phyloP scores from a whole-genome alignment of 139 green algal species.

The Edaphochlamys debaryana region DNA sequence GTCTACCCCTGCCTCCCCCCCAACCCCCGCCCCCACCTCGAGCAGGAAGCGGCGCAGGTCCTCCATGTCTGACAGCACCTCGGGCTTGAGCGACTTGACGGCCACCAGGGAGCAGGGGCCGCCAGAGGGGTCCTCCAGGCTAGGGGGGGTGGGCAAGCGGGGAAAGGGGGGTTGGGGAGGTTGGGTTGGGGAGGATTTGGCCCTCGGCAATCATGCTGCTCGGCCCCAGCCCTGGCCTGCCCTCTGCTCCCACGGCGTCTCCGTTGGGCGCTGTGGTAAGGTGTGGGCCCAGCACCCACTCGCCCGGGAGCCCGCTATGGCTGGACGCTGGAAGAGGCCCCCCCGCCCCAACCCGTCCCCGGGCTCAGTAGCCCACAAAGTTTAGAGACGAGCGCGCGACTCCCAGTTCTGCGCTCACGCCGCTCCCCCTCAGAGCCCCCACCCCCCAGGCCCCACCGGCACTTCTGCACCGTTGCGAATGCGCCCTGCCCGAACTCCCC shows the following conservation, averaged over 20 bases:
- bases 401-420: too few relatives aligned
- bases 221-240: too few relatives aligned
- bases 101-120: slow-evolving; percentile 54
- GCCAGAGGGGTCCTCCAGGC: slow-evolving; percentile 16
- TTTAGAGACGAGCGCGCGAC: too few relatives aligned
- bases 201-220: too few relatives aligned
- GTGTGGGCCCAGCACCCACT: too few relatives aligned
- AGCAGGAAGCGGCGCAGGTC: slow-evolving; percentile 76
- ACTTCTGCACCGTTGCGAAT: slow-evolving; percentile 66
- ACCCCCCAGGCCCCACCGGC: slow-evolving; percentile 5
- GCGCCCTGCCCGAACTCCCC: slow-evolving; percentile 64
- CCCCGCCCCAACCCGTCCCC: too few relatives aligned
- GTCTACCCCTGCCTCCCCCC: background rate
- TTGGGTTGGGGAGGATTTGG: background rate
- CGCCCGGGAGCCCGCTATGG: too few relatives aligned
- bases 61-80: slow-evolving; percentile 64
- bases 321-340: too few relatives aligned
- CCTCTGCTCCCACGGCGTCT: too few relatives aligned
- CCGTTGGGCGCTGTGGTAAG: too few relatives aligned
- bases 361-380: too few relatives aligned
- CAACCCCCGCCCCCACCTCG: background rate
- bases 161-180: background rate
- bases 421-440: too few relatives aligned
- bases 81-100: slow-evolving; percentile 73
- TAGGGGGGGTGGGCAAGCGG: background rate